Evolutionary conservation across 371 early-diverging fungal species (phyloP).

Genomic region (Circinella umbellata): DNA sequence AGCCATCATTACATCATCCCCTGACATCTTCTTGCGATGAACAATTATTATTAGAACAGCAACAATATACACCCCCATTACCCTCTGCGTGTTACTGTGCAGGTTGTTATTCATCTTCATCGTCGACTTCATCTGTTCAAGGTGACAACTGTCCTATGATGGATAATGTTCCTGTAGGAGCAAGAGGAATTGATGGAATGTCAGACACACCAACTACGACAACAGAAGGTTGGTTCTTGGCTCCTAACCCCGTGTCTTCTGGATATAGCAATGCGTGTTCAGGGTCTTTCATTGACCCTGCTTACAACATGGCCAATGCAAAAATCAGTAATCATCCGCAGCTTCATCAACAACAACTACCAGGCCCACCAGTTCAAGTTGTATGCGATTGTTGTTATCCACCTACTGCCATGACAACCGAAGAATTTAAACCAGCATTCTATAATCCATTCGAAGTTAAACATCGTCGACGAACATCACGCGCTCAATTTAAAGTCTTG

Average conservation of each 20-base stretch:
- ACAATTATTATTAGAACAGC: neutral
- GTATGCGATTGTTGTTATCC: constrained; percentile 11
- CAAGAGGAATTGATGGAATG: neutral
- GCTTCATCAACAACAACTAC: too few species aligned
- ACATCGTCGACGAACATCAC: constrained; percentile 74
- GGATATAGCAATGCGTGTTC: neutral
- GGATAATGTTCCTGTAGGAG: neutral
- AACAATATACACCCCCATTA: neutral
- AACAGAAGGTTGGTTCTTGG: neutral
- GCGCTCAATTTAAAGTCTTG: constrained; percentile 68
- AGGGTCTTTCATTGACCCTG: constrained; percentile 1
- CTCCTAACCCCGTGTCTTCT: constrained; percentile 7
- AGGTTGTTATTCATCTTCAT: neutral
- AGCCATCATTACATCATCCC: neutral
- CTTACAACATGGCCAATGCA: constrained; percentile 4
- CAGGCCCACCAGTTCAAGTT: neutral
- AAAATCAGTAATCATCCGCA: neutral
- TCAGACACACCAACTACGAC: too few species aligned
- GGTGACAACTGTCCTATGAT: neutral
- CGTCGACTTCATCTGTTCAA: neutral
- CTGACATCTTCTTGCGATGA: neutral
- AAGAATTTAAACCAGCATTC: constrained; percentile 64
- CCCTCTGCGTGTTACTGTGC: constrained; percentile 1
- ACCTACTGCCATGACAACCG: constrained; percentile 3
- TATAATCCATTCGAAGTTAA: constrained; percentile 82